phyloP scores from a whole-genome alignment of 345 rosid genomes.

The Melaleuca alternifolia region DNA sequence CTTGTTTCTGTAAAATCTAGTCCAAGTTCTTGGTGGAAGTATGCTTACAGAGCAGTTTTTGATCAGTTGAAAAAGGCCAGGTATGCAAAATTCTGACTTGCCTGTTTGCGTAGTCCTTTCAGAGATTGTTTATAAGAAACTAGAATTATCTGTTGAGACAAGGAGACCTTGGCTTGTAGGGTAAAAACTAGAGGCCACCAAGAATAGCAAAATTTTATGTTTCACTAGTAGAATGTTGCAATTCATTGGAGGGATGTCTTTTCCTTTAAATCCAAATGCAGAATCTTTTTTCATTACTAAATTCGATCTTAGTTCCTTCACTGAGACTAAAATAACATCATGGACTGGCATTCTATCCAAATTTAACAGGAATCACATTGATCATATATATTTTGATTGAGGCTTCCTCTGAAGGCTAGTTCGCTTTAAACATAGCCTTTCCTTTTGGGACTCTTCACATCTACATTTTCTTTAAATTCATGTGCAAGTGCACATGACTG shows the following conservation, averaged over 20 bases:
- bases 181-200: not conserved
- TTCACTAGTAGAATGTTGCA: not conserved
- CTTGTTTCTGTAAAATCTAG: slow-evolving; percentile 51
- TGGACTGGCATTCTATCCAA: not conserved
- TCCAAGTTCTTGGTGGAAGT: slow-evolving; percentile 94
- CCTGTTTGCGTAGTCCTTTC: not conserved
- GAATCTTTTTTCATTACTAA: not conserved
- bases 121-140: not conserved
- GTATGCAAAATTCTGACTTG: slow-evolving; percentile 18
- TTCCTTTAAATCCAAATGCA: not conserved
- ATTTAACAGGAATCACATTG: not conserved
- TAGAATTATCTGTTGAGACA: not conserved
- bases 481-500: not conserved
- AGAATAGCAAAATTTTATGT: not conserved
- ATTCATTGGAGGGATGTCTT: not conserved
- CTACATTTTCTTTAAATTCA: not conserved
- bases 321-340: not conserved
- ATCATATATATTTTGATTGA: not conserved
- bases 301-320: not conserved
- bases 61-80: slow-evolving; percentile 81
- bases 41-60: slow-evolving; percentile 75
- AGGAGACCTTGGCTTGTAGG: not conserved
- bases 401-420: not conserved
- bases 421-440: not conserved
- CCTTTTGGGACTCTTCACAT: not conserved